Evolutionary conservation across 2,329 filamentous ascomycete genomes (phyloP).

Genomic region (Tolypocladium sp.): DNA sequence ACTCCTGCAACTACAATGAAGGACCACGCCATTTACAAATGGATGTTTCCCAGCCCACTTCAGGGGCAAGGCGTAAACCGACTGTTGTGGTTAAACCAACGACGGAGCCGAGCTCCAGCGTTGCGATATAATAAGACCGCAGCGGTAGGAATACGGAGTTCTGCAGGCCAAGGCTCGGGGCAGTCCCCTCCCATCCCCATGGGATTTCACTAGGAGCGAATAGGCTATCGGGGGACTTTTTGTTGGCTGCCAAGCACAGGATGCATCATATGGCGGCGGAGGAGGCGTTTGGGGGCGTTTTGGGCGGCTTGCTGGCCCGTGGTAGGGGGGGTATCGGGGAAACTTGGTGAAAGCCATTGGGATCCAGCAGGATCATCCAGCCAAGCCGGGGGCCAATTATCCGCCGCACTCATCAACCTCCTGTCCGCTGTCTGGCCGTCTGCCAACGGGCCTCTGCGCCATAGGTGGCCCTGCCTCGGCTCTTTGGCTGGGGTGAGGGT

Average conservation of each 20-base stretch:
- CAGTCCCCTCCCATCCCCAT: neutral
- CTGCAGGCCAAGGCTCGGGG: neutral
- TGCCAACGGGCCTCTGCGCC: neutral
- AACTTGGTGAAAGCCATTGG: neutral
- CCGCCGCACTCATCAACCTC: neutral
- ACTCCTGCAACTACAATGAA: neutral
- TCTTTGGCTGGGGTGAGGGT: neutral
- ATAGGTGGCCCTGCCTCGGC: neutral
- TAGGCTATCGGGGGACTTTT: conserved; percentile 1
- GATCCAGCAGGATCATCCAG: neutral
- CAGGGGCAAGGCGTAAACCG: neutral
- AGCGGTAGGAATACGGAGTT: neutral
- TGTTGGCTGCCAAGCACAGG: conserved; percentile 2
- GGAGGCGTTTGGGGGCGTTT: neutral
- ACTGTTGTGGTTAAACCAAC: neutral
- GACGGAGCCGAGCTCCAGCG: neutral
- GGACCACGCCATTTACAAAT: neutral
- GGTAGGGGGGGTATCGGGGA: neutral
- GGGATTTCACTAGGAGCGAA: neutral
- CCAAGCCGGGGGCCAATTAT: neutral
- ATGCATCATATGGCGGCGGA: neutral
- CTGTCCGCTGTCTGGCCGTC: neutral
- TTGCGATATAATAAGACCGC: neutral
- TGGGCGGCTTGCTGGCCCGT: neutral
- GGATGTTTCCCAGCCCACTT: neutral